Conservation (phyloP, 257 asterid species). For the Solanum etuberosum region DNA sequence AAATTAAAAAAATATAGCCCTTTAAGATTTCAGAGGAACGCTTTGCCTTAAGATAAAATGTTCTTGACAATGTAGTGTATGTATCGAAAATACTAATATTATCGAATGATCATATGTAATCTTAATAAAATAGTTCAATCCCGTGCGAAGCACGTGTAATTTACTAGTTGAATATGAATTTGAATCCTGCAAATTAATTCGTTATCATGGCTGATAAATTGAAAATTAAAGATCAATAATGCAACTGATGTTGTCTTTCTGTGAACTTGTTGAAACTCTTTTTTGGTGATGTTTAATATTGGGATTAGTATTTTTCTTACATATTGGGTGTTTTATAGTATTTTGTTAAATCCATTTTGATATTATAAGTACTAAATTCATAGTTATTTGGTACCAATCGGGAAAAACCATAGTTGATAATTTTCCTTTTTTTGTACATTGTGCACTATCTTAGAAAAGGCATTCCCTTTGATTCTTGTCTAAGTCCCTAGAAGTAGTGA, state of each 20-base stretch:
- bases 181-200: not conserved
- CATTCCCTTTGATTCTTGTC: not conserved
- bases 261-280: not conserved
- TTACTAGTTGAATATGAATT: not conserved
- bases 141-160: no score
- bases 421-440: no score
- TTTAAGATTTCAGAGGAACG: no score
- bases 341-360: not conserved
- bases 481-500: not conserved
- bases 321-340: not conserved
- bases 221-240: not conserved
- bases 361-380: not conserved
- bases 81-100: no score
- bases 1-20: no score
- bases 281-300: not conserved
- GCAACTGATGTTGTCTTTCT: not conserved
- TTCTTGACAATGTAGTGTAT: no score
- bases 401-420: not conserved
- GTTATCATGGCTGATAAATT: not conserved
- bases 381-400: not conserved
- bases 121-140: no score
- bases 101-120: no score
- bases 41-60: no score
- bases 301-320: not conserved
- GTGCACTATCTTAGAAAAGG: not conserved